Conservation (phyloP, 495 filamentous ascomycete genomes). For the Penicillium silybi region DNA sequence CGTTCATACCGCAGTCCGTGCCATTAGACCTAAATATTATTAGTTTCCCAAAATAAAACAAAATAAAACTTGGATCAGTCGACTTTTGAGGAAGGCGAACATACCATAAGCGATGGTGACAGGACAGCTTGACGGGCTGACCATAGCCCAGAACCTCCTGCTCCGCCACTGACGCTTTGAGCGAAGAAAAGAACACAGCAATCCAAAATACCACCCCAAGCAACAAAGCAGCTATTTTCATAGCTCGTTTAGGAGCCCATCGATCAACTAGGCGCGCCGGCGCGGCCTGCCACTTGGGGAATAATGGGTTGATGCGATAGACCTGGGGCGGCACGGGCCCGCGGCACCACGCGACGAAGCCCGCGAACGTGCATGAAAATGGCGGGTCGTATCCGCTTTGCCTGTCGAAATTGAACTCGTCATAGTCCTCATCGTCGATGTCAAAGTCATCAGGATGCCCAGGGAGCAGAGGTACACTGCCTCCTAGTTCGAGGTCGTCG, state of each 20-base stretch:
- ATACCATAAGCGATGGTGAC: conserved; percentile 51
- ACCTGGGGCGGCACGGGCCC: conserved; percentile 58
- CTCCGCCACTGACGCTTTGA: conserved; percentile 53
- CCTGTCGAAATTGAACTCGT: background rate
- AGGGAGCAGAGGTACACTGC: conserved; percentile 19
- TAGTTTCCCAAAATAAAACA: background rate
- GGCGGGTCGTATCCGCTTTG: conserved; percentile 11
- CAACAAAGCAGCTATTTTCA: conserved; percentile 49
- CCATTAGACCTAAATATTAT: conserved; percentile 30
- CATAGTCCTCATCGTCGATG: conserved; percentile 7
- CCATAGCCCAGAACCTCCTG: conserved; percentile 61
- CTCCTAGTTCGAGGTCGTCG: conserved; percentile 18
- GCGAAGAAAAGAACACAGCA: conserved; percentile 57
- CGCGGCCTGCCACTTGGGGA: conserved; percentile 57
- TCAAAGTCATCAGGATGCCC: background rate
- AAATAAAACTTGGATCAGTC: background rate
- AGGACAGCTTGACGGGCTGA: conserved; percentile 49
- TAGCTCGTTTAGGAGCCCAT: conserved; percentile 49
- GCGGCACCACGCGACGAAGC: conserved; percentile 28
- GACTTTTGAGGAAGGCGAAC: background rate
- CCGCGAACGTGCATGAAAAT: conserved; percentile 27
- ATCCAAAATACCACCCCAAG: conserved; percentile 60
- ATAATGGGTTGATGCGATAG: conserved; percentile 60
- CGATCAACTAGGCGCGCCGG: conserved; percentile 57
- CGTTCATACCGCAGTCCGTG: conserved; percentile 67